Evolutionary conservation across 441 rosid genomes (phyloP).

Genomic region (Hypseocharis bilobata): DNA sequence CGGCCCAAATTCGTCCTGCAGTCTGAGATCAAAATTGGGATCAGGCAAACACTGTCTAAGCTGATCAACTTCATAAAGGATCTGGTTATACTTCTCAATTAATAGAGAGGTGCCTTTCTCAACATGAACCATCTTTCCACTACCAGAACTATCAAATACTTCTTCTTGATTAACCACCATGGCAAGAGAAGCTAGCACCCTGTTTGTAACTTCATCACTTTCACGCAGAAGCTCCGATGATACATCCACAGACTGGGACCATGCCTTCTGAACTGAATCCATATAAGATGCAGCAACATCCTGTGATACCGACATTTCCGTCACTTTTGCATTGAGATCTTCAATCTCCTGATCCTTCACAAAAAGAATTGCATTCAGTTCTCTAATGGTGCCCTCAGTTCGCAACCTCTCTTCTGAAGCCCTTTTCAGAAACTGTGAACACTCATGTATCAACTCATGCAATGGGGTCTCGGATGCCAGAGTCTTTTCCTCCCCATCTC

Average conservation of each 20-base stretch:
- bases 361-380: slow-evolving; percentile 33
- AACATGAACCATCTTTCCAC: slow-evolving; percentile 42
- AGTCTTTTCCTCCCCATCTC: slow-evolving; percentile 17
- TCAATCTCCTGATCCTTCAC: slow-evolving; percentile 50
- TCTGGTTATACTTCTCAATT: slow-evolving; percentile 51
- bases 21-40: slow-evolving; percentile 32
- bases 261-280: no score
- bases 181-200: slow-evolving; percentile 53
- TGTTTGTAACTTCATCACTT: slow-evolving; percentile 43
- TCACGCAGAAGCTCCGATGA: slow-evolving; percentile 22
- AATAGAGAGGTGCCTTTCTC: slow-evolving; percentile 47
- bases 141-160: slow-evolving; percentile 44
- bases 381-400: slow-evolving; percentile 35
- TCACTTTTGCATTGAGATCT: slow-evolving; percentile 43
- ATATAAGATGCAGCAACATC: slow-evolving; percentile 16
- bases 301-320: slow-evolving; percentile 31
- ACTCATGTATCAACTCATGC: slow-evolving; percentile 33
- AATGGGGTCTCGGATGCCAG: slow-evolving; percentile 16
- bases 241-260: background rate
- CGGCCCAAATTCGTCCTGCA: slow-evolving; percentile 45
- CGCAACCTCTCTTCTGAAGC: slow-evolving; percentile 36
- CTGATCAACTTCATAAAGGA: slow-evolving; percentile 54
- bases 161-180: slow-evolving; percentile 51
- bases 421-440: slow-evolving; percentile 37
- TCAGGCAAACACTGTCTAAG: slow-evolving; percentile 58